These are phyloP conservation scores for Calonectria leucothoes DNA, from an alignment of 2,329 filamentous ascomycete genomes.

Conservation along the genomic window DNA sequence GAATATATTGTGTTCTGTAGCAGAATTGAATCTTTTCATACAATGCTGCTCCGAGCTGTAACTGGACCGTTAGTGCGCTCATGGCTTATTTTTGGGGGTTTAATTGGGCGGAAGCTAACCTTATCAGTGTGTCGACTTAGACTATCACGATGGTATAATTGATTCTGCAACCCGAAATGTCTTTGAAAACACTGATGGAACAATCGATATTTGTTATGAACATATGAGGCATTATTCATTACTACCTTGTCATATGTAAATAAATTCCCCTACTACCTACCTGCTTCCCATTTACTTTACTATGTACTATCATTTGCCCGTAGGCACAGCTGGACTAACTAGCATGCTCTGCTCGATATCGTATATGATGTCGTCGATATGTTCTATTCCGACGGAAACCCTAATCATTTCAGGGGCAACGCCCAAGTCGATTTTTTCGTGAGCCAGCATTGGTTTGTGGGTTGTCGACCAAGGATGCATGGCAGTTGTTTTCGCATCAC, in stretches of 20 bases:
- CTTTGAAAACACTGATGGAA: neutral
- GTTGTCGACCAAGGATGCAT: conserved; percentile 96
- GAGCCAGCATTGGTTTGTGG: conserved; percentile 87
- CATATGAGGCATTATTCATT: neutral
- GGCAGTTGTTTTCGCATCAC: conserved; percentile 91
- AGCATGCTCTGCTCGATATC: conserved; percentile 80
- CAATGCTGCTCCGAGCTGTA: neutral
- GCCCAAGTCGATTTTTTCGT: conserved; percentile 84
- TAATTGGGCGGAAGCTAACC: neutral
- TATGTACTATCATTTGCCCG: neutral
- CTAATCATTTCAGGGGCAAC: conserved; percentile 89
- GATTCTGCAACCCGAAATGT: neutral
- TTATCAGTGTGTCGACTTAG: neutral
- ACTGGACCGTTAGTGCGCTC: neutral
- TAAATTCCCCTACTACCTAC: too few species aligned
- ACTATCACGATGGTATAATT: neutral
- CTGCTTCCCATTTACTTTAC: too few species aligned
- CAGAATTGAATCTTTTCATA: neutral
- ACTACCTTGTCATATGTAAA: neutral
- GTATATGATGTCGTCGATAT: conserved; percentile 94
- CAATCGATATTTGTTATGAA: neutral
- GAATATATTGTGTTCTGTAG: too few species aligned
- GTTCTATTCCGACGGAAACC: conserved; percentile 92
- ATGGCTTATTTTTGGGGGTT: neutral
- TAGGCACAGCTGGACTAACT: conserved; percentile 13